Conservation (phyloP, 2,329 filamentous ascomycete species). For the Emergomyces africanus region DNA sequence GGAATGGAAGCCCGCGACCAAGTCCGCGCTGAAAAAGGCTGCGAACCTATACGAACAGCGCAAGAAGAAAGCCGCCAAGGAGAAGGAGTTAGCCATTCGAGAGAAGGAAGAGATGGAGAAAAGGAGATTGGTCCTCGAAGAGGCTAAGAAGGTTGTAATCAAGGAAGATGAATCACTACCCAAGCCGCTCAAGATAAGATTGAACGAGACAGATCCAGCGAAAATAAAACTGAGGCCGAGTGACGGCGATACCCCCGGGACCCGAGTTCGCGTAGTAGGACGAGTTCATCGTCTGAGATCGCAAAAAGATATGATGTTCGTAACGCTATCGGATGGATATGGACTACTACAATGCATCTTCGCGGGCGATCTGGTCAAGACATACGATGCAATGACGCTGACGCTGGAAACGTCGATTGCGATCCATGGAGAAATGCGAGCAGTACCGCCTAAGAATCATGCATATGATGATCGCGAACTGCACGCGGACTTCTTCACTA, state of each 20-base stretch:
- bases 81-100: slow-evolving; percentile 56
- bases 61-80: slow-evolving; percentile 75
- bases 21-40: slow-evolving; percentile 77
- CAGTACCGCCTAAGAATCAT: slow-evolving; percentile 62
- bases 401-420: slow-evolving; percentile 79
- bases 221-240: slow-evolving; percentile 43
- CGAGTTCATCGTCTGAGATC: slow-evolving; percentile 68
- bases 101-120: slow-evolving; percentile 62
- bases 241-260: slow-evolving; percentile 44
- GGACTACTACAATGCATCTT: slow-evolving; percentile 77
- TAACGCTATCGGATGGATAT: slow-evolving; percentile 76
- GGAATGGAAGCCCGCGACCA: slow-evolving; percentile 70
- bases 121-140: slow-evolving; percentile 59
- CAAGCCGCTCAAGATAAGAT: slow-evolving; percentile 59
- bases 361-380: slow-evolving; percentile 69
- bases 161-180: slow-evolving; percentile 61
- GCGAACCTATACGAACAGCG: slow-evolving; percentile 59
- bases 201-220: slow-evolving; percentile 55
- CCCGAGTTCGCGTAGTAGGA: slow-evolving; percentile 66
- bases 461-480: slow-evolving; percentile 79
- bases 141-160: slow-evolving; percentile 65
- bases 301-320: slow-evolving; percentile 76
- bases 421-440: slow-evolving; percentile 70
- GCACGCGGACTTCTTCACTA: slow-evolving; percentile 77
- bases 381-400: slow-evolving; percentile 79